Evolutionary conservation across 2,329 filamentous ascomycete genomes (phyloP).

Genomic region (Ophiosphaerella korrae): DNA sequence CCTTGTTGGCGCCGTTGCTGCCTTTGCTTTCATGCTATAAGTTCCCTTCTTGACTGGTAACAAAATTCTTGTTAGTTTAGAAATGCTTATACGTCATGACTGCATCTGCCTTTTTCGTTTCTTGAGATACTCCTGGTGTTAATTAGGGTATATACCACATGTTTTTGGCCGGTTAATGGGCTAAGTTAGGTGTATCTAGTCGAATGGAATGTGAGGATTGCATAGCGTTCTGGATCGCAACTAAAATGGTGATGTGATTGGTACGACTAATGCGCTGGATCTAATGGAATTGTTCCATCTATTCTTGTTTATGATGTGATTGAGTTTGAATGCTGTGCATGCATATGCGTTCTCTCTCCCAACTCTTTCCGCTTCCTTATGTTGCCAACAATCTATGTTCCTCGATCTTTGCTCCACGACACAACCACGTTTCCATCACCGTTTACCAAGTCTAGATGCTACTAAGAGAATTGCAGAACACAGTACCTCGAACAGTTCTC

Average conservation of each 20-base stretch:
- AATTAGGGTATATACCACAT: conserved; percentile 23
- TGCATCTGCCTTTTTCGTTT: conserved; percentile 14
- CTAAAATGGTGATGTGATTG: no score
- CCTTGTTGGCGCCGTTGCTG: conserved; percentile 49
- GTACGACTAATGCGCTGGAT: background rate
- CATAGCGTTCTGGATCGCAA: background rate
- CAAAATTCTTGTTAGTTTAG: background rate
- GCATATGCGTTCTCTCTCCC: no score
- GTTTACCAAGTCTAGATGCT: no score
- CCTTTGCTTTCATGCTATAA: conserved; percentile 49
- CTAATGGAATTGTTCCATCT: background rate
- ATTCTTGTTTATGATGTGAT: no score
- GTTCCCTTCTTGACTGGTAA: conserved; percentile 6
- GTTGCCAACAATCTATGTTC: no score
- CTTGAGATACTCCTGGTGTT: conserved; percentile 22
- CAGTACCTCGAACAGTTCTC: no score
- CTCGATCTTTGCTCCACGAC: no score
- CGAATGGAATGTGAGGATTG: background rate
- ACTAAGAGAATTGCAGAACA: no score
- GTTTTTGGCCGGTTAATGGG: conserved; percentile 3
- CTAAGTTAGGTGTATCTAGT: conserved; percentile 1
- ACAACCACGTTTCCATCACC: no score
- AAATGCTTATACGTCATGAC: conserved; percentile 28
- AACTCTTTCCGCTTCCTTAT: no score
- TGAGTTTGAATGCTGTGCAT: no score